phyloP scores from a whole-genome alignment of 2,329 filamentous ascomycete genomes.

The Fusarium nodosum region DNA sequence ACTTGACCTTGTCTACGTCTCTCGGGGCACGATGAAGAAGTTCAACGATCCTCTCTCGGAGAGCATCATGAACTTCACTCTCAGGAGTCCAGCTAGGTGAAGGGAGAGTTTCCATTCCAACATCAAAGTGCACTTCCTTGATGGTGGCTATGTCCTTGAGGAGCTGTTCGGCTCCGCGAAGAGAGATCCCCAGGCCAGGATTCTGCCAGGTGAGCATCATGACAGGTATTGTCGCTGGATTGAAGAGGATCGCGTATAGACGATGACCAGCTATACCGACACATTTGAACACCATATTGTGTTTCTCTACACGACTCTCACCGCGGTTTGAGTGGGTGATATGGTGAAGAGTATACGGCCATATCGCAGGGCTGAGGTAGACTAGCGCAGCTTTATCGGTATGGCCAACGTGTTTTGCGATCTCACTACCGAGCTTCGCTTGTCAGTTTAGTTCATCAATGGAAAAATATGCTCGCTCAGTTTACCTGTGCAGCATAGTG shows the following conservation, averaged over 20 bases:
- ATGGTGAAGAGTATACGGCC: slow-evolving; percentile 51
- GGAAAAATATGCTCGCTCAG: no score
- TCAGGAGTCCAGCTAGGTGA: slow-evolving; percentile 58
- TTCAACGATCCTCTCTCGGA: slow-evolving; percentile 58
- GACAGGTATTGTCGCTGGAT: slow-evolving; percentile 53
- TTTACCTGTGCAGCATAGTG: slow-evolving; percentile 54
- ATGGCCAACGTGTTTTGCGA: slow-evolving; percentile 53
- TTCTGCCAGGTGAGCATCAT: slow-evolving; percentile 62
- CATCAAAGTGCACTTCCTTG: slow-evolving; percentile 52
- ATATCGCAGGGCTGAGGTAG: slow-evolving; percentile 53
- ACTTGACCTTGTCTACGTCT: slow-evolving; percentile 47
- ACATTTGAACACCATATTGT: slow-evolving; percentile 56
- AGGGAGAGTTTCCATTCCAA: slow-evolving; percentile 40
- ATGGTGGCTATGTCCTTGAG: slow-evolving; percentile 55
- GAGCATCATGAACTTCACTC: slow-evolving; percentile 53
- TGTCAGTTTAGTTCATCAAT: background rate
- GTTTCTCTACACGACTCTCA: slow-evolving; percentile 52
- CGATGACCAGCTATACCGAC: slow-evolving; percentile 60
- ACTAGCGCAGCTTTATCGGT: slow-evolving; percentile 49
- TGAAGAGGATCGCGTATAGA: slow-evolving; percentile 61
- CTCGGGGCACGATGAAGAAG: slow-evolving; percentile 59
- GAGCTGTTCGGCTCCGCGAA: slow-evolving; percentile 61
- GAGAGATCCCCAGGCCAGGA: slow-evolving; percentile 62
- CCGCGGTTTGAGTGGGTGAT: slow-evolving; percentile 55
- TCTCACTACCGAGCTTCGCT: slow-evolving; percentile 55